Conservation (phyloP, 2,329 filamentous ascomycete species). For the Pleurostoma richardsiae region DNA sequence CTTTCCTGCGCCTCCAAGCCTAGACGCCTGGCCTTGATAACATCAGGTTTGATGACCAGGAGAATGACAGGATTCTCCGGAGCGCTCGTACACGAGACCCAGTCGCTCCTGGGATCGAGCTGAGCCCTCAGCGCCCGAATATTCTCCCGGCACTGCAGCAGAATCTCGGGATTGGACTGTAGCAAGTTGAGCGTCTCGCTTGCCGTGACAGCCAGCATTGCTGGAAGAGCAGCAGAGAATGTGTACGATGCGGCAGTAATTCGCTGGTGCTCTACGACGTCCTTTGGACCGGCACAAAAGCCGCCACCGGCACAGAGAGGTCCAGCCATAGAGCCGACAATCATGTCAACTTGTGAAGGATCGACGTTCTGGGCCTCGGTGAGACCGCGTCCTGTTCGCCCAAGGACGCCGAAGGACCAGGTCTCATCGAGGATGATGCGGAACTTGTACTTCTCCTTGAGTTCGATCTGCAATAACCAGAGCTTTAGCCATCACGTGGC, state of each 20-base stretch:
- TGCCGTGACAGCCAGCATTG: conserved; percentile 90
- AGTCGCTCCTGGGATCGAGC: conserved; percentile 89
- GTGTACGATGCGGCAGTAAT: conserved; percentile 91
- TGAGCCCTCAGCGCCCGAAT: conserved; percentile 81
- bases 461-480: conserved; percentile 57
- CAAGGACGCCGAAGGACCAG: conserved; percentile 93
- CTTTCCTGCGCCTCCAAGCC: conserved; percentile 74
- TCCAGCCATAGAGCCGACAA: conserved; percentile 86
- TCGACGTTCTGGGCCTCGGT: conserved; percentile 98
- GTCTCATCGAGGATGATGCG: conserved; percentile 96
- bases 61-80: conserved; percentile 85
- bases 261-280: conserved; percentile 94
- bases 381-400: conserved; percentile 82
- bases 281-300: conserved; percentile 87
- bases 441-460: conserved; percentile 97
- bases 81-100: conserved; percentile 77
- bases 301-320: conserved; percentile 89
- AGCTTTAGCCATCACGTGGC: background rate
- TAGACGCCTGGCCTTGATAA: conserved; percentile 66
- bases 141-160: conserved; percentile 77
- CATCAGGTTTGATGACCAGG: conserved; percentile 76
- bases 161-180: conserved; percentile 79
- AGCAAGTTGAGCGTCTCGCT: conserved; percentile 85
- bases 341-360: conserved; percentile 91
- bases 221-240: conserved; percentile 90